These are phyloP conservation scores for Tremella mesenterica DNA, from an alignment of 768 basidiomycete species.

Conservation along the genomic window DNA sequence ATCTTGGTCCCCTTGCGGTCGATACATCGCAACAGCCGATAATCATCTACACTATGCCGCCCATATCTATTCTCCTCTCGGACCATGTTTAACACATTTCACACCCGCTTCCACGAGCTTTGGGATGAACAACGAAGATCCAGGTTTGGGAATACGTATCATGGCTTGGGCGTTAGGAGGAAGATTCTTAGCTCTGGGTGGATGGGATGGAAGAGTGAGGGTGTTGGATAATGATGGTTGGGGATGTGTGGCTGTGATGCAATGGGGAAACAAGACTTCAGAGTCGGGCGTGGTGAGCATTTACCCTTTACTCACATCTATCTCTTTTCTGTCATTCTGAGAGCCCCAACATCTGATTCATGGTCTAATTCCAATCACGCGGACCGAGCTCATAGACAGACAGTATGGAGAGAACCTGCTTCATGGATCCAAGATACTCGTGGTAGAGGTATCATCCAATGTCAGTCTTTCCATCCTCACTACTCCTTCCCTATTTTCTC, in stretches of 20 bases:
- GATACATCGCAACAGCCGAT: constrained; percentile 44
- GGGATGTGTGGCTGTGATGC: constrained; percentile 34
- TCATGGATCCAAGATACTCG: constrained; percentile 77
- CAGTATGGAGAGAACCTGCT: constrained; percentile 73
- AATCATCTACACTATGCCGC: constrained; percentile 41
- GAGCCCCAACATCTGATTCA: background rate
- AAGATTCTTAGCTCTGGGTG: constrained; percentile 67
- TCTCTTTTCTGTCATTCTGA: background rate
- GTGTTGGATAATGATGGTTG: constrained; percentile 40
- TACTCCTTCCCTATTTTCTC: too few species aligned
- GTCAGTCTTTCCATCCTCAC: constrained; percentile 48
- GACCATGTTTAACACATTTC: constrained; percentile 36
- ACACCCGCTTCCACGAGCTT: constrained; percentile 23
- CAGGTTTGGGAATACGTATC: constrained; percentile 70
- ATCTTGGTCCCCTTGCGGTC: constrained; percentile 44
- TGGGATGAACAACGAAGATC: constrained; percentile 50
- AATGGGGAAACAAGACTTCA: constrained; percentile 2
- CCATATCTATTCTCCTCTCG: constrained; percentile 41
- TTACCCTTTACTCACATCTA: too few species aligned
- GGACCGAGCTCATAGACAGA: constrained; percentile 48
- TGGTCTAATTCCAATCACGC: background rate
- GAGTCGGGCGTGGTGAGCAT: constrained; percentile 22
- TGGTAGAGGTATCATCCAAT: constrained; percentile 79
- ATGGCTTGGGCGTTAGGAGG: constrained; percentile 82
- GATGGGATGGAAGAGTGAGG: constrained; percentile 78